A percentile compares a stretch with the other conserved stretches of the same genome.
These are phyloP conservation scores for Aspergillus nidulans DNA, from an alignment of 495 filamentous ascomycete species.

Conservation along the genomic window DNA sequence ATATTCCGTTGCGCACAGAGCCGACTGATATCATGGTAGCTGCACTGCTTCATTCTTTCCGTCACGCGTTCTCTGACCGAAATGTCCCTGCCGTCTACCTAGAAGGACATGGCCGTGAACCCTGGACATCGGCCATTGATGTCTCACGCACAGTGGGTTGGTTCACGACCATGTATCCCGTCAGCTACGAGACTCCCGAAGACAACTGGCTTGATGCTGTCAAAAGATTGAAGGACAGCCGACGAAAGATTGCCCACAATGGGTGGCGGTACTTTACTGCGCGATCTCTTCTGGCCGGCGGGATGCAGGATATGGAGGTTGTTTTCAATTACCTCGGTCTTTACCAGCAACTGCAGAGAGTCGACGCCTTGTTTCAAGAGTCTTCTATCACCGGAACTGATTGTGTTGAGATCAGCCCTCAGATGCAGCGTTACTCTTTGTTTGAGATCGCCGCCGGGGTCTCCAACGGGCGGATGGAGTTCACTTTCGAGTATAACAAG, in stretches of 20 bases:
- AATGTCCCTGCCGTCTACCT: not conserved
- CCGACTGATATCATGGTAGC: slow-evolving; percentile 37
- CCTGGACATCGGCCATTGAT: not conserved
- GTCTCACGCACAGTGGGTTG: slow-evolving; percentile 7
- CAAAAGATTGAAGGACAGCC: slow-evolving; percentile 27
- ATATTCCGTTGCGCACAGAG: slow-evolving; percentile 32
- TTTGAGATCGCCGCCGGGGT: not conserved
- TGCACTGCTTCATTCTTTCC: slow-evolving; percentile 41
- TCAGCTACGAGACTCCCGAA: no score
- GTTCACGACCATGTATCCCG: slow-evolving; percentile 17
- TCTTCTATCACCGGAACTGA: not conserved
- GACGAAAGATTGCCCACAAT: slow-evolving; percentile 19
- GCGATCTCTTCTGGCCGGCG: slow-evolving; percentile 2
- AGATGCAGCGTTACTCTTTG: not conserved
- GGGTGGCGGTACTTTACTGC: slow-evolving; percentile 24
- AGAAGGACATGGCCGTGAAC: slow-evolving; percentile 4
- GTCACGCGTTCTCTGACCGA: slow-evolving; percentile 32
- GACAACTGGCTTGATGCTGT: not conserved
- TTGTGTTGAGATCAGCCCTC: not conserved
- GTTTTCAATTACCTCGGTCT: slow-evolving; percentile 56
- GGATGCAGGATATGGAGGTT: slow-evolving; percentile 44
- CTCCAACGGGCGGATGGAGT: not conserved
- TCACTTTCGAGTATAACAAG: not conserved
- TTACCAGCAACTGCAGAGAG: slow-evolving; percentile 45
- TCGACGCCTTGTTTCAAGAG: not conserved